These are phyloP conservation scores for Rhodotorula sphaerocarpa DNA, from an alignment of 768 basidiomycete species.

Conservation along the genomic window DNA sequence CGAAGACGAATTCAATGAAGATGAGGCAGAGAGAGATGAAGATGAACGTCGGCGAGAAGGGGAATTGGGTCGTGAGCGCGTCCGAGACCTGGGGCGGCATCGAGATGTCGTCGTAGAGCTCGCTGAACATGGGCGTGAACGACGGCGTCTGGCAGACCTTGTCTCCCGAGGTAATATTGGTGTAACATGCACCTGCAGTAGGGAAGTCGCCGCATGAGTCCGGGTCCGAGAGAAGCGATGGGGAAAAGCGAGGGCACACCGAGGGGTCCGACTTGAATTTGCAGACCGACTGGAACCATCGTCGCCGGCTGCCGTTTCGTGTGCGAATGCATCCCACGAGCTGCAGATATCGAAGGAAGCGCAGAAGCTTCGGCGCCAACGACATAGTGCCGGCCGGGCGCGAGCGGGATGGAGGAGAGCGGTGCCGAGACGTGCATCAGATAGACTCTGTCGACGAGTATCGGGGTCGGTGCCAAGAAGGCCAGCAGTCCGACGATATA, in stretches of 20 bases:
- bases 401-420: not conserved
- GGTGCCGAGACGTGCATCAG: slow-evolving; percentile 12
- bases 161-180: slow-evolving; percentile 1
- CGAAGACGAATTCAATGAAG: slow-evolving; percentile 10
- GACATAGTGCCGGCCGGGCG: not conserved
- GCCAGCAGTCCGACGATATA: slow-evolving; percentile 29
- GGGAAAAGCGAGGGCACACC: not conserved
- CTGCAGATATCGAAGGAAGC: not conserved
- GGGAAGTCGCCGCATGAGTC: not conserved
- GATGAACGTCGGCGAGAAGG: slow-evolving; percentile 19
- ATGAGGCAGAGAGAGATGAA: slow-evolving; percentile 25
- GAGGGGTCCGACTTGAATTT: slow-evolving; percentile 13
- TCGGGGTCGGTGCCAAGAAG: slow-evolving; percentile 25
- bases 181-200: slow-evolving; percentile 14
- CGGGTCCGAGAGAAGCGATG: too few relatives aligned
- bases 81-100: not conserved
- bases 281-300: not conserved
- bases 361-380: not conserved
- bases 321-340: not conserved
- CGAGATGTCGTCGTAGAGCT: slow-evolving; percentile 5
- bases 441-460: slow-evolving; percentile 20
- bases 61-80: slow-evolving; percentile 24
- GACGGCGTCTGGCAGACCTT: slow-evolving; percentile 11
- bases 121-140: slow-evolving; percentile 31
- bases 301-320: not conserved